Conservation (phyloP, 2,329 filamentous ascomycete genomes). For the Emmonsiellopsis sp. region DNA sequence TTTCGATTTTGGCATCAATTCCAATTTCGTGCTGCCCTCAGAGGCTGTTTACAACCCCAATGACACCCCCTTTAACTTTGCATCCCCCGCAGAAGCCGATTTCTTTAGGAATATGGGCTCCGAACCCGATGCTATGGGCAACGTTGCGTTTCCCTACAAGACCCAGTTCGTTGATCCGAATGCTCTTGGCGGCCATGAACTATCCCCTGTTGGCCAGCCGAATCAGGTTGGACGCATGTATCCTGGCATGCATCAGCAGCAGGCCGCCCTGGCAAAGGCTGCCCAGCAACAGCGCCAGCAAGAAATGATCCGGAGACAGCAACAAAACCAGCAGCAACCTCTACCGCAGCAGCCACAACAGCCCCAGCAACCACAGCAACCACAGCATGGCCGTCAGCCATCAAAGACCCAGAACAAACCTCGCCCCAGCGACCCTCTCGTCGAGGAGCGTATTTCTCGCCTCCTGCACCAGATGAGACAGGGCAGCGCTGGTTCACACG, state of each 20-base stretch:
- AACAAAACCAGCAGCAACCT: conserved; percentile 32
- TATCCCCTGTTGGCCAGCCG: conserved; percentile 41
- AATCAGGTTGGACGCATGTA: conserved; percentile 64
- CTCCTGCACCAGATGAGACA: conserved; percentile 86
- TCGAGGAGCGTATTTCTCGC: conserved; percentile 89
- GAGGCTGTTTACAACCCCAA: conserved; percentile 16
- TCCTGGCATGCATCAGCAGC: conserved; percentile 87
- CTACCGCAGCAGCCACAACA: conserved; percentile 30
- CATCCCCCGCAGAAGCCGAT: conserved; percentile 14
- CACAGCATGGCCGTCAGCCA: conserved; percentile 19
- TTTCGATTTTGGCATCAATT: conserved; percentile 60
- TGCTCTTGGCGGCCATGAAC: conserved; percentile 56
- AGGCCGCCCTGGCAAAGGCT: conserved; percentile 68
- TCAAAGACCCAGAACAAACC: conserved; percentile 20
- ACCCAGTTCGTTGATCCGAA: conserved; percentile 63
- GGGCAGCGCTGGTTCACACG: conserved; percentile 48
- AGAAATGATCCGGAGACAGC: conserved; percentile 49
- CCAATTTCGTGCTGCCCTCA: conserved; percentile 52
- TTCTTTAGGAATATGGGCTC: not conserved
- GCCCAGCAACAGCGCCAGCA: conserved; percentile 58
- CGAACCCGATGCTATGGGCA: not conserved
- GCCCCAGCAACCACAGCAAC: conserved; percentile 10
- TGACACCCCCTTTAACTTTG: not conserved
- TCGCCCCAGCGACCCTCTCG: conserved; percentile 52
- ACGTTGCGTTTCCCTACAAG: conserved; percentile 14